Evolutionary conservation across 2,329 filamentous ascomycete species (phyloP), one percentile per base, ranked within the genome.

Genomic region (Xylaria sp.): DNA sequence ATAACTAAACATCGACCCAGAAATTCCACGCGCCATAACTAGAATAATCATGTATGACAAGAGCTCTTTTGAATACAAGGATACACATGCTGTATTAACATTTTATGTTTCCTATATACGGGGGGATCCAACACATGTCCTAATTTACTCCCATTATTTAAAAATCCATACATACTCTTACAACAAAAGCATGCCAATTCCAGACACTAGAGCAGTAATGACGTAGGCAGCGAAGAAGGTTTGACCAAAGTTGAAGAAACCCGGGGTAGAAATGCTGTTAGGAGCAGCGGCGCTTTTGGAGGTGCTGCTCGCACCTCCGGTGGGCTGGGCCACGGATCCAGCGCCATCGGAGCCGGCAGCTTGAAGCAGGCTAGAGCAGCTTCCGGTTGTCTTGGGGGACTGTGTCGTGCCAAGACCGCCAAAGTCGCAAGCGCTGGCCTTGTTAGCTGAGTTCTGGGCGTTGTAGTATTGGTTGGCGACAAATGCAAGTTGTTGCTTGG

Each of bases 391-490:
- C 55, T 81, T 75, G 56, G 83, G 78, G 59, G 83, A 76, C 67
- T 83, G 85, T 63, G 86, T 82, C 66, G 83, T 82, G 57, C 90
- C 92, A 74, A 89, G 82, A 74, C 92, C 91, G 66, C 86, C 82
- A 81, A 94, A 94, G 83, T 89, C 84, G 78, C 93, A 97, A 36
- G 92, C 90, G 63, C 81, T 81, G 30, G 82, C 77, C 69, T 83
- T 83, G 73, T 85, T 82, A 76, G 90, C 84, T 72, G 79, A 80
- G 73, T 84, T 78, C 58, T 72, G 67, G 18, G 53, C 72, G 32
- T 60, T 32, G 83, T 91, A 92, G 85, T 94, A 95, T 74, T 87
- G 81, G 82, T 94, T 89, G 72, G 94, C 86, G 57, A 89, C 91
- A 78, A 87, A 94, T 66, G 87, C 88, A 46, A 97, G 87, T 85